A percentile compares a stretch with the other conserved stretches of the same genome.
Conservation (phyloP, 2,329 filamentous ascomycete genomes). For the Endothia cerciana region DNA sequence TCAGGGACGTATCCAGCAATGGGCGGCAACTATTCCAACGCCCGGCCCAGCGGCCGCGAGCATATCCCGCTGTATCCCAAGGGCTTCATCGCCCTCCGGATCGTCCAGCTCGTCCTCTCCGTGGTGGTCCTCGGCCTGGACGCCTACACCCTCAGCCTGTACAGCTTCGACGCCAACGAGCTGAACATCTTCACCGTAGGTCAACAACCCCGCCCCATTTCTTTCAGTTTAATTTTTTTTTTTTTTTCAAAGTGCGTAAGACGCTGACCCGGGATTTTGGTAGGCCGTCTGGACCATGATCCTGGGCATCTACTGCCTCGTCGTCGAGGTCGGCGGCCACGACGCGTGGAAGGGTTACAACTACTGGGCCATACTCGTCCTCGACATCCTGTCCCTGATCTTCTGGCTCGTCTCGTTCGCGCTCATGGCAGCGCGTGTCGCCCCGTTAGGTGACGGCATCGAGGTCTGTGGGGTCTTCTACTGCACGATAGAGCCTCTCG, state of each 20-base stretch:
- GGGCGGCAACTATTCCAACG: conserved; percentile 35
- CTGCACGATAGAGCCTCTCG: conserved; percentile 34
- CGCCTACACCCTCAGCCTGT: conserved; percentile 45
- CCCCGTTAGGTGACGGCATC: conserved; percentile 32
- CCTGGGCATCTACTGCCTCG: conserved; percentile 50
- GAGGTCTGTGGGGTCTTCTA: conserved; percentile 34
- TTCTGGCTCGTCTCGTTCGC: conserved; percentile 56
- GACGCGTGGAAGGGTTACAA: conserved; percentile 46
- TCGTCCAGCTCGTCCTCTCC: conserved; percentile 50
- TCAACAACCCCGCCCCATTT: conserved; percentile 18
- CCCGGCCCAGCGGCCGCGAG: conserved; percentile 44
- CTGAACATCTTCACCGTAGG: conserved; percentile 47
- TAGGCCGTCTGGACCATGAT: conserved; percentile 50
- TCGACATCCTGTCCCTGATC: conserved; percentile 55
- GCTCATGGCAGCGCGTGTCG: conserved; percentile 44
- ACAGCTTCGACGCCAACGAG: conserved; percentile 42
- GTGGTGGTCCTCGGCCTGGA: conserved; percentile 51
- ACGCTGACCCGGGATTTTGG: neutral
- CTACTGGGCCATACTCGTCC: conserved; percentile 55
- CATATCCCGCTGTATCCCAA: conserved; percentile 51
- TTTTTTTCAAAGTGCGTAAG: conserved; percentile 23
- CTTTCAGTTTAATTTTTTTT: too few relatives aligned
- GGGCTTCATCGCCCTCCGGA: conserved; percentile 48
- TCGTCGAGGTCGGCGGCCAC: conserved; percentile 46
- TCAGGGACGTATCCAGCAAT: neutral